phyloP scores from a whole-genome alignment of 2,329 filamentous ascomycete genomes.

The Fusarium newnesense region DNA sequence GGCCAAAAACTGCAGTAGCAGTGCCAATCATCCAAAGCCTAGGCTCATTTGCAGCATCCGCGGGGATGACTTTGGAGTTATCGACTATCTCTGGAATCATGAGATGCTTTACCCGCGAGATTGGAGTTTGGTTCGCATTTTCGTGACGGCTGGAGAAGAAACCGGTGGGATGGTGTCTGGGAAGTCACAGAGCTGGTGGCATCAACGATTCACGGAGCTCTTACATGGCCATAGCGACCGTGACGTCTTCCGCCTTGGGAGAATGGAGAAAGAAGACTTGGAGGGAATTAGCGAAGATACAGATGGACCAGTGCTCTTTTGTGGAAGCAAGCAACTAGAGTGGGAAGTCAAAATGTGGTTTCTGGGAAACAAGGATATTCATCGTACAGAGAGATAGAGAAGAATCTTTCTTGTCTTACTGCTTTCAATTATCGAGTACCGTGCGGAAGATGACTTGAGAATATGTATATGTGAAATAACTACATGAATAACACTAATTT shows the following conservation, averaged over 20 bases:
- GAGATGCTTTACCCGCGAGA: background rate
- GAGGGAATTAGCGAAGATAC: fast-evolving
- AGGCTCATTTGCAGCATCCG: conserved; percentile 10
- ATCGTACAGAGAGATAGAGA: conserved; percentile 7
- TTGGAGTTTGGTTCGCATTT: background rate
- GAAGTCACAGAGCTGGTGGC: conserved; percentile 1
- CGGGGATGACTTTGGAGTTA: background rate
- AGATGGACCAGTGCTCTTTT: background rate
- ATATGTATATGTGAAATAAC: no score
- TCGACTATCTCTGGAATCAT: background rate
- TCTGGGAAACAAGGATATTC: background rate
- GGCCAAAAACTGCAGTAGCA: background rate
- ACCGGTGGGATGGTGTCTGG: background rate
- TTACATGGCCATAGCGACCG: background rate
- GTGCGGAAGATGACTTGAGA: no score
- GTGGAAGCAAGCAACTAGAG: conserved; percentile 9
- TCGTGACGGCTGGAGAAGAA: conserved; percentile 2
- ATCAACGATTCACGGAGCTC: background rate
- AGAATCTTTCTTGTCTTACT: no score
- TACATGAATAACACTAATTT: no score
- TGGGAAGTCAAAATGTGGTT: conserved; percentile 23
- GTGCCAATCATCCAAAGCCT: background rate
- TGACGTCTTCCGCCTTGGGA: background rate
- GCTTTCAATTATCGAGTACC: no score
- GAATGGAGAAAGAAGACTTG: background rate